These are phyloP conservation scores for Fusarium nisikadoi DNA, from an alignment of 2,329 filamentous ascomycete species.

Conservation along the genomic window DNA sequence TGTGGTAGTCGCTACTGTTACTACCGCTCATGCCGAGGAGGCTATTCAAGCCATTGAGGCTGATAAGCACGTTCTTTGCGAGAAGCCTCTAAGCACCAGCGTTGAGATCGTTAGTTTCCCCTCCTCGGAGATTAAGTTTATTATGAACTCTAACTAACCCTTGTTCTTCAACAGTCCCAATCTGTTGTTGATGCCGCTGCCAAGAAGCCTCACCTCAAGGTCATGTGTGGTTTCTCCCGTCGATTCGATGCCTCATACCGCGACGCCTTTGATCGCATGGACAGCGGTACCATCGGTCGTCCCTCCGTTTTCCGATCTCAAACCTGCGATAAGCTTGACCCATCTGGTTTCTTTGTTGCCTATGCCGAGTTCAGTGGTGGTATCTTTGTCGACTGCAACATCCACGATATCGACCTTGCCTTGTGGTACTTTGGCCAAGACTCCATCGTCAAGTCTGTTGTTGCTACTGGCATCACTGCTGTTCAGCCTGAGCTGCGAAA, in stretches of 20 bases:
- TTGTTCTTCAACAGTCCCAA: constrained; percentile 58
- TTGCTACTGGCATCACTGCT: constrained; percentile 47
- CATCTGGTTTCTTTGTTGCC: constrained; percentile 73
- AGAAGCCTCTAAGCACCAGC: constrained; percentile 43
- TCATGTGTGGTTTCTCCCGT: constrained; percentile 60
- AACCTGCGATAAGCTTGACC: constrained; percentile 75
- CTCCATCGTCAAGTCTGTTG: constrained; percentile 46
- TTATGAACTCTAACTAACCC: not conserved
- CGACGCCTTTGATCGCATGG: constrained; percentile 64
- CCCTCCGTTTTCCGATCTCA: constrained; percentile 72
- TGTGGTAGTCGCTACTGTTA: constrained; percentile 42
- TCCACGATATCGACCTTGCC: constrained; percentile 70
- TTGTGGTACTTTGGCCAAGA: constrained; percentile 50
- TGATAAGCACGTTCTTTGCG: constrained; percentile 43
- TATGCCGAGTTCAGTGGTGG: constrained; percentile 74
- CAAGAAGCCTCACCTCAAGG: constrained; percentile 69
- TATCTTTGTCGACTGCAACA: constrained; percentile 77
- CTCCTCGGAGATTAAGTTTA: not conserved
- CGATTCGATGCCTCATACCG: constrained; percentile 73
- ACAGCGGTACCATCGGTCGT: constrained; percentile 66
- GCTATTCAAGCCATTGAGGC: constrained; percentile 44
- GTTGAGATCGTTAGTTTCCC: constrained; percentile 62
- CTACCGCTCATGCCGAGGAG: constrained; percentile 42
- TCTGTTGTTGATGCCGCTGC: constrained; percentile 67
- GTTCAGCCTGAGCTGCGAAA: constrained; percentile 48